Base-by-base conservation (phyloP, 2,329 filamentous ascomycete genomes). In the Fusarium albidum region DNA sequence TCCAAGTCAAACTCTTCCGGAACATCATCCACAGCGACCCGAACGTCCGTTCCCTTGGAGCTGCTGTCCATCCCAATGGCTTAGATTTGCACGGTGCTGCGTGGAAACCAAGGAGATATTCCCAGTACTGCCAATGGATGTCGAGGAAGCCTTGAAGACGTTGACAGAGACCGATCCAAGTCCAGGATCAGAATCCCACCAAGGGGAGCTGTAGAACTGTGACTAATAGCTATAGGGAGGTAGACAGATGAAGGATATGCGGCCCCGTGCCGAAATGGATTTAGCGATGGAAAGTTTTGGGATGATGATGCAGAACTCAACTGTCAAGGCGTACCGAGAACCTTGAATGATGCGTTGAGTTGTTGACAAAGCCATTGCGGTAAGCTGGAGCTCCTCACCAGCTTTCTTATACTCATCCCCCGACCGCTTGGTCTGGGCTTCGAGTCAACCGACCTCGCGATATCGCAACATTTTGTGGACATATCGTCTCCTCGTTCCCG, bases 1-100 rank as follows among this genome's bases (percentile, higher is more conserved):
- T 88, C 83, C 39, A 87, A 72, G 35, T 76, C 73, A 15, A 57
- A 46, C 44, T 59, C 52, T 10, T 49, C 43, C 5, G 50, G 49
- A 27, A 44, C 33, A 29, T 66, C 63, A 18, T 66, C 63, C 27
- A 34, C 9, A 3, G 14, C 6, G 37, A 49, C 34, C 35, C 15
- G 45, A 34, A 18, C 34, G 29, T 42, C 21, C 14, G 13, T 14
- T 14, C 33, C 35, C 34, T 34, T 49, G 29, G 10, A 27, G 25
- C 31, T 27, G 34, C 38, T 41, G 29, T 43, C 13, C 14, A 31
- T 28, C 11, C 14, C 10, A 31, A 49, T 49, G 15, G 32, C 38
- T 49, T 21, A 4, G 21, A 21, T 21, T 21, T 21, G 21, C 21
- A 21, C 21, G 21, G 21, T 21, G 21, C 21, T 7, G 21, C 7